Conservation (phyloP, 2,329 filamentous ascomycete genomes). For the Ophiostoma ulmi region DNA sequence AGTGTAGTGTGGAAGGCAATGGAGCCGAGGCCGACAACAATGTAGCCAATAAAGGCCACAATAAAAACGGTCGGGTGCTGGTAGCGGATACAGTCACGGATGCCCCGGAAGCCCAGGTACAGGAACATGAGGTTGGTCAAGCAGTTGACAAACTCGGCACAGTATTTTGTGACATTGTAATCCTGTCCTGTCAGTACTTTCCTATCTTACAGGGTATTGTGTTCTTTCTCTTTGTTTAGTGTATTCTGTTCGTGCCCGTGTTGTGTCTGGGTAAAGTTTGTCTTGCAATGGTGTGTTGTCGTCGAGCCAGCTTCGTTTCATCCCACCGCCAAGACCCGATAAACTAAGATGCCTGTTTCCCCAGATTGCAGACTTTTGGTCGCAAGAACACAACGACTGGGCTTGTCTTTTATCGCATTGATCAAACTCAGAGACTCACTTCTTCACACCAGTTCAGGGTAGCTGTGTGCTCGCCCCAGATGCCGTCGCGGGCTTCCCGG, state of each 20-base stretch:
- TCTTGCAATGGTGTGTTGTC: neutral
- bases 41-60: conserved; percentile 53
- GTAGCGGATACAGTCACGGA: conserved; percentile 66
- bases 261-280: neutral
- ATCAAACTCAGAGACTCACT: conserved; percentile 27
- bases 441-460: conserved; percentile 41
- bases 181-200: conserved; percentile 26
- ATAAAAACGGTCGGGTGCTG: conserved; percentile 71
- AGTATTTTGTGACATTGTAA: conserved; percentile 38
- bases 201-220: neutral
- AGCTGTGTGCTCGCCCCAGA: conserved; percentile 38
- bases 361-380: neutral
- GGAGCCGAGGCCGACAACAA: conserved; percentile 51
- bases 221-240: neutral
- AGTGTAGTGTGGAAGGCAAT: conserved; percentile 54
- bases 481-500: conserved; percentile 35
- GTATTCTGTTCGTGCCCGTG: neutral
- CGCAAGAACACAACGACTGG: neutral
- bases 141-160: conserved; percentile 49
- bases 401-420: neutral
- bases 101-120: conserved; percentile 68
- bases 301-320: neutral
- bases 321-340: conserved; percentile 2
- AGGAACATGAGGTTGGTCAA: conserved; percentile 80
- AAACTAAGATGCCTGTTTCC: neutral